A percentile compares a stretch with the other conserved stretches of the same genome.
Evolutionary conservation across 169 alveolate genomes (phyloP).

Genomic region (Eimeria sp.): DNA sequence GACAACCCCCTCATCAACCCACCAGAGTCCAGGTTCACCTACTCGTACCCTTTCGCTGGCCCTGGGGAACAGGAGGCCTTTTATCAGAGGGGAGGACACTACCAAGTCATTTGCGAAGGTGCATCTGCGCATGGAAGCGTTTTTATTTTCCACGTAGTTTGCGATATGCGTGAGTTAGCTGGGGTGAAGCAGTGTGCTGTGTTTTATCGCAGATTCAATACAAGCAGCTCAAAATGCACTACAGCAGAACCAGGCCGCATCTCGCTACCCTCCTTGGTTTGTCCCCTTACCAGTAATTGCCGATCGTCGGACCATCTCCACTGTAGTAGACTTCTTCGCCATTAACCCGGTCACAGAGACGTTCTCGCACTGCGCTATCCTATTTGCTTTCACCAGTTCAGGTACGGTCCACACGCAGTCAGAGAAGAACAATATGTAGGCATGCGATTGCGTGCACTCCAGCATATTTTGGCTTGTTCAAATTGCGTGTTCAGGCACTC

Average conservation of each 20-base stretch:
- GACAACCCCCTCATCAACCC: conserved; percentile 45
- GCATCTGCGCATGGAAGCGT: not conserved
- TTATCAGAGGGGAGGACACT: conserved; percentile 40
- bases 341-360: conserved; percentile 55
- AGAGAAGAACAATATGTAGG: not conserved
- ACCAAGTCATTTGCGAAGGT: conserved; percentile 66
- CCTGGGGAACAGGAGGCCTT: conserved; percentile 32
- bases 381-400: conserved; percentile 62
- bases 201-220: conserved; percentile 22
- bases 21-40: conserved; percentile 46
- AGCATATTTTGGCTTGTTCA: not conserved
- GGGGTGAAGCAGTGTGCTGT: not conserved
- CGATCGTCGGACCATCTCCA: conserved; percentile 58
- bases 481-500: conserved; percentile 17
- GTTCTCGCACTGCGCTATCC: conserved; percentile 52
- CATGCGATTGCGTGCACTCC: not conserved
- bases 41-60: conserved; percentile 56
- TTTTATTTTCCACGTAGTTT: not conserved
- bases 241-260: conserved; percentile 63
- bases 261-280: conserved; percentile 79
- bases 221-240: conserved; percentile 34
- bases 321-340: conserved; percentile 74
- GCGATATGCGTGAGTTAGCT: not conserved
- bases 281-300: conserved; percentile 60
- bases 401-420: conserved; percentile 3